A percentile compares a stretch with the other conserved stretches of the same genome.
Evolutionary conservation across 148 eudicot genomes (phyloP).

Genomic region (Chenopodium formosanum): DNA sequence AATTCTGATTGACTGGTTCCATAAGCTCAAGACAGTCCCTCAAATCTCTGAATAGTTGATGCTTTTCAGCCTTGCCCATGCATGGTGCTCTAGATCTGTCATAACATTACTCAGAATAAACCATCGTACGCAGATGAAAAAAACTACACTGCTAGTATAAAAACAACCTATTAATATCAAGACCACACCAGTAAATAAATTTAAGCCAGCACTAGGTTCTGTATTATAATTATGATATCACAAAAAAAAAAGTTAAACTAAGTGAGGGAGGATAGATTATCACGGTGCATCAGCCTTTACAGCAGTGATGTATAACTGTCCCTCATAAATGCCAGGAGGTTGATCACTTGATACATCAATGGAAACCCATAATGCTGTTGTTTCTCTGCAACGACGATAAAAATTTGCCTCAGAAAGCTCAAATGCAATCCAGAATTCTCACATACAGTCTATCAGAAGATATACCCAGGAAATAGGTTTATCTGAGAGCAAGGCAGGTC

Average conservation of each 20-base stretch:
- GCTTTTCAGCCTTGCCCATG: slow-evolving; percentile 70
- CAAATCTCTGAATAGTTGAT: slow-evolving; percentile 59
- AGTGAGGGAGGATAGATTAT: slow-evolving; percentile 41
- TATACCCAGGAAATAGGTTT: slow-evolving; percentile 76
- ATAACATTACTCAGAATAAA: slow-evolving; percentile 33
- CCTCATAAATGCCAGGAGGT: slow-evolving; percentile 88
- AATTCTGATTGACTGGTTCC: slow-evolving; percentile 63
- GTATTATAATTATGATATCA: slow-evolving; percentile 5
- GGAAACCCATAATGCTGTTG: slow-evolving; percentile 83
- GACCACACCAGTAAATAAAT: slow-evolving; percentile 6
- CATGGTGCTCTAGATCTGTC: slow-evolving; percentile 63
- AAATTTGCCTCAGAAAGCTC: slow-evolving; percentile 28
- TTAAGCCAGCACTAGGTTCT: neutral
- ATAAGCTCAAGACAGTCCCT: slow-evolving; percentile 69
- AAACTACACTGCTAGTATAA: slow-evolving; percentile 9
- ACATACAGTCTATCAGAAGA: neutral
- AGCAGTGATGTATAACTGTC: slow-evolving; percentile 75
- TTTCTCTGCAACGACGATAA: slow-evolving; percentile 63
- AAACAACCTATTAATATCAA: neutral
- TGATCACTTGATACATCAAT: slow-evolving; percentile 72
- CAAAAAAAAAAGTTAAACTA: slow-evolving; percentile 23
- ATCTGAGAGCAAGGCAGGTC: slow-evolving; percentile 69
- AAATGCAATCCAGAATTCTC: neutral
- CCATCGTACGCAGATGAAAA: slow-evolving; percentile 10
- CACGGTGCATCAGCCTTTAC: slow-evolving; percentile 79